These are phyloP conservation scores for Penicillium sp. DNA, from an alignment of 2,329 filamentous ascomycete genomes.

Conservation along the genomic window DNA sequence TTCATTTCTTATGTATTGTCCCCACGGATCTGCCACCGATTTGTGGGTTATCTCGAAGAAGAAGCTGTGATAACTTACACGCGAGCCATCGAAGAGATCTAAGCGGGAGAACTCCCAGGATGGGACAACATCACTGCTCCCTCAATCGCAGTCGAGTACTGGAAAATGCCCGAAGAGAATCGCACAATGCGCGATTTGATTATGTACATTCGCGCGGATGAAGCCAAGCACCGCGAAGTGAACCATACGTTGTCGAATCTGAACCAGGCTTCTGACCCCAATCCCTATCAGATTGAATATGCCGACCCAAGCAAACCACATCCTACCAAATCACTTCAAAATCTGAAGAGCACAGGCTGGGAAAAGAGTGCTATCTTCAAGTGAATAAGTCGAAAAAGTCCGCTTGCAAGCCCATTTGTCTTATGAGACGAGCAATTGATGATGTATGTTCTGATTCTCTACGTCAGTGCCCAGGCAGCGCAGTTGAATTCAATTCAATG, in stretches of 20 bases:
- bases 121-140: constrained; percentile 80
- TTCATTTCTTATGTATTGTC: constrained; percentile 86
- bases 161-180: constrained; percentile 85
- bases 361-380: constrained; percentile 70
- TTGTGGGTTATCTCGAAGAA: constrained; percentile 95
- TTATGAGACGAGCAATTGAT: too few relatives aligned
- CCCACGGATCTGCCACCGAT: constrained; percentile 86
- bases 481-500: too few relatives aligned
- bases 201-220: constrained; percentile 85
- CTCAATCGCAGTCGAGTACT: constrained; percentile 87
- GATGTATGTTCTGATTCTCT: too few relatives aligned
- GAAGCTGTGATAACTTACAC: constrained; percentile 96
- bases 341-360: constrained; percentile 72
- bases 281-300: constrained; percentile 85
- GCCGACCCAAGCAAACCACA: constrained; percentile 68
- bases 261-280: constrained; percentile 81
- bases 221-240: constrained; percentile 87
- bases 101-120: constrained; percentile 74
- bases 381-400: neutral
- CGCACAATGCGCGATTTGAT: constrained; percentile 83
- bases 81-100: constrained; percentile 81
- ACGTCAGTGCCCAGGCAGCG: too few relatives aligned
- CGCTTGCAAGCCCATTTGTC: too few relatives aligned
- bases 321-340: constrained; percentile 66
- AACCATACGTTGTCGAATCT: constrained; percentile 94